Evolutionary conservation across 768 basidiomycete genomes (phyloP).

Genomic region (Cantharellus cinnabarinus): DNA sequence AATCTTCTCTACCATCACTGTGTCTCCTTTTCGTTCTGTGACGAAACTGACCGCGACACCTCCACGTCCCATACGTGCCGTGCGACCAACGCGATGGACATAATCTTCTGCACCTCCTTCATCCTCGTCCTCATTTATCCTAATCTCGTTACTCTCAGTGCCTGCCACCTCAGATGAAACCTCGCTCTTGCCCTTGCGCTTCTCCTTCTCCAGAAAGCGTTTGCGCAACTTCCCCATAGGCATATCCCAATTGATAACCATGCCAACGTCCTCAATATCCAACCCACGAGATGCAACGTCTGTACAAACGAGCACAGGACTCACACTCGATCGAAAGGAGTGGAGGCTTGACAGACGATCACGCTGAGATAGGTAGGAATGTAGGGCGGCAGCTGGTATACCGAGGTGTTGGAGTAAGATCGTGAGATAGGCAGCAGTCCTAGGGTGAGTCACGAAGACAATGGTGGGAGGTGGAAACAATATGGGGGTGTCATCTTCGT

Average conservation of each 20-base stretch:
- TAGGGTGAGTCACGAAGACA: slow-evolving; percentile 70
- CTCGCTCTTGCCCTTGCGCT: neutral
- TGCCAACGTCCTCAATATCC: slow-evolving; percentile 88
- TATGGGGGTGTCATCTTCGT: slow-evolving; percentile 23
- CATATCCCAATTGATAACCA: slow-evolving; percentile 96
- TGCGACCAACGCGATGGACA: slow-evolving; percentile 86
- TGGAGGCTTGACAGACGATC: slow-evolving; percentile 71
- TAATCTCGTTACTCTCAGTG: neutral
- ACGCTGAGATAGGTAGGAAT: slow-evolving; percentile 83
- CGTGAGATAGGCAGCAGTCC: slow-evolving; percentile 80
- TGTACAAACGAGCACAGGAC: slow-evolving; percentile 83
- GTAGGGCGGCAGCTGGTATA: slow-evolving; percentile 75
- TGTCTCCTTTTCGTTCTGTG: slow-evolving; percentile 64
- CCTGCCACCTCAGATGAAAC: neutral
- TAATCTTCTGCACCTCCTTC: slow-evolving; percentile 54
- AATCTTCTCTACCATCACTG: slow-evolving; percentile 59
- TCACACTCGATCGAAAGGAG: slow-evolving; percentile 64
- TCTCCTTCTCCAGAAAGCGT: neutral
- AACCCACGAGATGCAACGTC: slow-evolving; percentile 91
- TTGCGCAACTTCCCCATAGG: slow-evolving; percentile 33
- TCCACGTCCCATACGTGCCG: slow-evolving; percentile 73
- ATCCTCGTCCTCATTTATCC: neutral
- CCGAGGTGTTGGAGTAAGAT: slow-evolving; percentile 51
- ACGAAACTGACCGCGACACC: slow-evolving; percentile 89
- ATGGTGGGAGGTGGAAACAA: slow-evolving; percentile 81